A percentile compares a stretch with the other conserved stretches of the same genome.
Conservation (phyloP, 1,284 basidiomycete genomes). For the Athelia psychrophila region DNA sequence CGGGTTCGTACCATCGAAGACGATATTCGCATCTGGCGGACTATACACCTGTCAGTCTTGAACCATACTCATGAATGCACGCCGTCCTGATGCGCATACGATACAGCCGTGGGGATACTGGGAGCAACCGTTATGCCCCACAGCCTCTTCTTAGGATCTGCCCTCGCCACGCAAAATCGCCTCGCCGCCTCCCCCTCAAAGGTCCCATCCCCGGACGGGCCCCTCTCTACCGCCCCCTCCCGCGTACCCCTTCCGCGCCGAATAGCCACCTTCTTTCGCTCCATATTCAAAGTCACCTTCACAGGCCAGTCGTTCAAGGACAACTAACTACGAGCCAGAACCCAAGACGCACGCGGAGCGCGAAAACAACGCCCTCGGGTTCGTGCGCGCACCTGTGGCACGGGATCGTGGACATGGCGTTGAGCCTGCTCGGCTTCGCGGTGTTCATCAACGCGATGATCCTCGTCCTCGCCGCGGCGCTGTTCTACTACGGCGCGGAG, state of each 20-base stretch:
- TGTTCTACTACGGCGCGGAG: slow-evolving; percentile 47
- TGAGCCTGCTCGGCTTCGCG: slow-evolving; percentile 72
- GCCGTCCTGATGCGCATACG: not conserved
- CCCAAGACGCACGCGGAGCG: slow-evolving; percentile 46
- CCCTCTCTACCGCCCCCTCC: not conserved
- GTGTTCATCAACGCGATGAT: slow-evolving; percentile 71
- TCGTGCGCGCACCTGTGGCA: slow-evolving; percentile 81
- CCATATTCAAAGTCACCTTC: not conserved
- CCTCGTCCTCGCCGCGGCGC: slow-evolving; percentile 17
- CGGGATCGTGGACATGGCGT: slow-evolving; percentile 65
- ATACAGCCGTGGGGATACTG: slow-evolving; percentile 66
- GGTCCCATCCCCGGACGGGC: not conserved
- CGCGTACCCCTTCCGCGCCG: not conserved
- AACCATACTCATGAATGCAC: slow-evolving; percentile 1
- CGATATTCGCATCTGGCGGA: slow-evolving; percentile 59
- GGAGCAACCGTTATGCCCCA: slow-evolving; percentile 74
- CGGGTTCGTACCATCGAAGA: slow-evolving; percentile 83
- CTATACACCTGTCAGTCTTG: slow-evolving; percentile 63
- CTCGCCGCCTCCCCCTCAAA: slow-evolving; percentile 23
- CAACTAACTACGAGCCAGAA: too few relatives aligned
- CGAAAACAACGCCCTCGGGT: slow-evolving; percentile 65
- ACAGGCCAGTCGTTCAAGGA: not conserved
- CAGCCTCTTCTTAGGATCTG: slow-evolving; percentile 77
- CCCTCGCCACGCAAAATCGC: slow-evolving; percentile 67
- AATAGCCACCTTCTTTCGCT: not conserved